Evolutionary conservation across 495 filamentous ascomycete genomes (phyloP), one percentile per base, ranked within the genome.

Genomic region (Aspergillus hancockii): DNA sequence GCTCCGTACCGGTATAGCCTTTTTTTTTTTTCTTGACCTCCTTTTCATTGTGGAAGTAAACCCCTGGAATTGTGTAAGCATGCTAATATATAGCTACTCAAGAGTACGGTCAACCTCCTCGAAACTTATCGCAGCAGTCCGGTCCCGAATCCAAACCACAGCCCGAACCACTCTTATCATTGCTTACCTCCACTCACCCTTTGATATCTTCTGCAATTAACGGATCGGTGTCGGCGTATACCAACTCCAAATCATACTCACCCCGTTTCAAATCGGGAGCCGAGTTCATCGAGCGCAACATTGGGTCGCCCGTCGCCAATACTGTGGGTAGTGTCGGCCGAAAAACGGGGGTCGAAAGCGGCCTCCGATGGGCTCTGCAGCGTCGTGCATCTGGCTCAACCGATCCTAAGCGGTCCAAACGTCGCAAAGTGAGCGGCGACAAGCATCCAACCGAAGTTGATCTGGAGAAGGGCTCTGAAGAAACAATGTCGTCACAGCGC

Each of bases 251-350:
- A 71, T 89, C 89, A 23, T 94, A 94, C 67, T 92, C 90, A 6
- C 91, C 92, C 0, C 83, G 89, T 3, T 88, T 97, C 73, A 90
- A 88, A 65, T 87, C 88, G 41, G 82, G 90, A 60, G 91, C 90
- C 40, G 90, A 96, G 65, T 89, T 91, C 62, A 84, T 97, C 30
- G 93, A 97, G 71, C 86, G 88, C 36, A 90, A 85, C 62, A 86
- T 96, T 36, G 85, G 84, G 5, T 87, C 86, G 1, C 92, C 91
- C 3, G 84, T 97, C 31, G 90, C 87, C 49, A 91, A 87, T 65
- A 91, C 89, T 0, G 89, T 96, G 2, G 85, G 87, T n/a, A 88
- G 81, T 2, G 88, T 96, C 6, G 86, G 90, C 18, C 83, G 90
- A 4, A 85, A 87, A 51, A 95, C 91, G 0, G 92, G 93, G 28